Evolutionary conservation across 108 stramenopile species (phyloP).

Genomic region (Cyclotella atomus): DNA sequence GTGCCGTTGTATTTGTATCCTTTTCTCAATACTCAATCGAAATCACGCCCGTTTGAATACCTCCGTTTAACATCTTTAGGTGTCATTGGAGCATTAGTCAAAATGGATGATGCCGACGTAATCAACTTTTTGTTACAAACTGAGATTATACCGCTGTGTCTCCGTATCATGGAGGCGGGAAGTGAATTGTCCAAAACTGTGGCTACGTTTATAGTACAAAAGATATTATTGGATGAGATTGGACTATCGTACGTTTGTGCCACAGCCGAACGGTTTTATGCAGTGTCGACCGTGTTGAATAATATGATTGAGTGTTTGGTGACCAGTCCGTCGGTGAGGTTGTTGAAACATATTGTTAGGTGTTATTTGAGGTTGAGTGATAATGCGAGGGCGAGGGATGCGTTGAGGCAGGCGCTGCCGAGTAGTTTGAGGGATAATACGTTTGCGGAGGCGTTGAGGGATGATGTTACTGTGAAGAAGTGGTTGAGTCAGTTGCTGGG

Average conservation of each 20-base stretch:
- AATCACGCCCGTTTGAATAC: slow-evolving; percentile 97
- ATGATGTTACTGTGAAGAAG: slow-evolving; percentile 91
- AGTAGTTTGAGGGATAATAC: slow-evolving; percentile 88
- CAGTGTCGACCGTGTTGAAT: slow-evolving; percentile 91
- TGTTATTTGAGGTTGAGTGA: slow-evolving; percentile 97
- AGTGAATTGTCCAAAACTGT: slow-evolving; percentile 97
- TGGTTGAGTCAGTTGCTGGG: slow-evolving; percentile 87
- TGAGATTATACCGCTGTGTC: slow-evolving; percentile 86
- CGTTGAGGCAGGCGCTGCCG: slow-evolving; percentile 94
- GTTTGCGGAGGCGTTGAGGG: slow-evolving; percentile 78
- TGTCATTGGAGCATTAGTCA: slow-evolving; percentile 99
- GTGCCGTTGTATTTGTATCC: slow-evolving; percentile 99
- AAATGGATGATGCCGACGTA: slow-evolving; percentile 97
- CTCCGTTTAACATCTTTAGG: slow-evolving; percentile 96
- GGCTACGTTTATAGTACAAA: slow-evolving; percentile 99
- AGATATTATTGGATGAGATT: slow-evolving; percentile 96
- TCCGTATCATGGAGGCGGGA: slow-evolving; percentile 94
- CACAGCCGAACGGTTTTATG: slow-evolving; percentile 98
- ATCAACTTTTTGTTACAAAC: slow-evolving; percentile 97
- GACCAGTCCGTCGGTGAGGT: slow-evolving; percentile 85
- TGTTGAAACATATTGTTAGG: slow-evolving; percentile 98
- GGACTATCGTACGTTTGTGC: slow-evolving; percentile 99
- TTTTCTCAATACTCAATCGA: slow-evolving; percentile 96
- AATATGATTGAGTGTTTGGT: slow-evolving; percentile 94
- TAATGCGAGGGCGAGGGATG: slow-evolving; percentile 93